phyloP scores from a whole-genome alignment of 1,284 basidiomycete species.

The Wallemia hederae region DNA sequence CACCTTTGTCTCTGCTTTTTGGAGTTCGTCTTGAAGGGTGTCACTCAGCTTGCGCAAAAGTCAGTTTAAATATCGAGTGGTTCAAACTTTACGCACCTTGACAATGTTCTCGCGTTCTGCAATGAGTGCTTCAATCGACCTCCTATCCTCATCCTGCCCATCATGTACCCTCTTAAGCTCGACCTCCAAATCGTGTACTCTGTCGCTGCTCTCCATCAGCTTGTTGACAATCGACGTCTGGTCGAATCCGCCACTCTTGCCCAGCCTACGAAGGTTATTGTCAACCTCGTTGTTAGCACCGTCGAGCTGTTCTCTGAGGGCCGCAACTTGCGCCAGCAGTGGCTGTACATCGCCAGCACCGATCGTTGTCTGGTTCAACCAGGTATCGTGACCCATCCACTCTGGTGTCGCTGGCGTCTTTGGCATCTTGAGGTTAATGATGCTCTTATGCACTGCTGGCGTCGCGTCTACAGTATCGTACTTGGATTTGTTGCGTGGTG shows the following conservation, averaged over 20 bases:
- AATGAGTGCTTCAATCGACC: neutral
- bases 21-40: neutral
- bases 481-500: constrained; percentile 1
- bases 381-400: neutral
- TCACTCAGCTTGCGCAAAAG: neutral
- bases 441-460: constrained; percentile 12
- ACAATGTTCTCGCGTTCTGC: neutral
- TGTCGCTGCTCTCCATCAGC: neutral
- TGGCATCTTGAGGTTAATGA: constrained; percentile 12
- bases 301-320: constrained; percentile 17
- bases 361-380: constrained; percentile 1
- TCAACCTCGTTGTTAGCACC: constrained; percentile 19
- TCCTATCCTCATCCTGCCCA: neutral
- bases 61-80: neutral
- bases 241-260: neutral
- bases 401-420: constrained; percentile 13
- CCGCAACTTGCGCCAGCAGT: constrained; percentile 17
- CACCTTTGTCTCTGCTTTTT: neutral
- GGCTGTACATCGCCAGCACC: constrained; percentile 7
- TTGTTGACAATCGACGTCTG: neutral
- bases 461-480: neutral
- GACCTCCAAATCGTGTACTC: neutral
- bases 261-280: constrained; percentile 14
- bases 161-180: neutral
- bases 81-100: constrained; percentile 1